Evolutionary conservation across 73 alveolate species (phyloP).

Genomic region (Stentor coeruleus): DNA sequence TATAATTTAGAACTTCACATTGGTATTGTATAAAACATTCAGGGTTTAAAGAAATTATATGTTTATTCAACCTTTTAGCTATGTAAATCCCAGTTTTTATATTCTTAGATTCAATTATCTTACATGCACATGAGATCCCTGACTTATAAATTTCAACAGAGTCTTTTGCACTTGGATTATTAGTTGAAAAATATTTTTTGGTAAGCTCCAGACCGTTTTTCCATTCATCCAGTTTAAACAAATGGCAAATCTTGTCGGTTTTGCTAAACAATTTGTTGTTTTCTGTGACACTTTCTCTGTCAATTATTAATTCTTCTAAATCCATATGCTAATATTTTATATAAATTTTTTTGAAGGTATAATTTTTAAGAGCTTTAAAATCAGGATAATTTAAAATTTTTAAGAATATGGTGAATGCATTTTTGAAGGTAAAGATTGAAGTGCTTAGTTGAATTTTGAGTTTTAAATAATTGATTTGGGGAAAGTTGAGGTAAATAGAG

Average conservation of each 20-base stretch:
- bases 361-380: too few species aligned
- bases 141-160: neutral
- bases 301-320: neutral
- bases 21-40: neutral
- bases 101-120: neutral
- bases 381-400: too few species aligned
- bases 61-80: neutral
- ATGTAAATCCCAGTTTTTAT: neutral
- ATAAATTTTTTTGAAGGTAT: too few species aligned
- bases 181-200: neutral
- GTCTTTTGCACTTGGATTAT: neutral
- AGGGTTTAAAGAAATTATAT: neutral
- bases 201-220: neutral
- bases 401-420: too few species aligned
- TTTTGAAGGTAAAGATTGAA: too few species aligned
- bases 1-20: constrained; percentile 45
- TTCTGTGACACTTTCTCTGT: neutral
- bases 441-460: too few species aligned
- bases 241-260: neutral
- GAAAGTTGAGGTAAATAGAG: too few species aligned
- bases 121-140: neutral
- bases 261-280: neutral
- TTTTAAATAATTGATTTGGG: too few species aligned
- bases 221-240: neutral
- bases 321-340: too few species aligned